These are phyloP conservation scores for Hypseocharis bilobata DNA, from an alignment of 441 rosid species.

Conservation along the genomic window DNA sequence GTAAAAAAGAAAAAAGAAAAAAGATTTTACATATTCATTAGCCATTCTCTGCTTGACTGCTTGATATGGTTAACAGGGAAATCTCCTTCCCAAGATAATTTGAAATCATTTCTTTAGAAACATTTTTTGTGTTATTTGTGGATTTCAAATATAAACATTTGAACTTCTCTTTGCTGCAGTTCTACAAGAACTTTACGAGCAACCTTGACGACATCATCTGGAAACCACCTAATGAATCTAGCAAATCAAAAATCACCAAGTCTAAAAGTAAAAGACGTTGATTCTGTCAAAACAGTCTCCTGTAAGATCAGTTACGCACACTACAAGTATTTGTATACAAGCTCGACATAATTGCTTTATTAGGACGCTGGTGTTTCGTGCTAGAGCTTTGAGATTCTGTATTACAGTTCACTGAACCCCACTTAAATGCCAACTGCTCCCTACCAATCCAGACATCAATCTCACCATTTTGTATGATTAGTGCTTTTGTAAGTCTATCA, in stretches of 20 bases:
- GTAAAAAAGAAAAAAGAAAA: no score
- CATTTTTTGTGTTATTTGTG: not conserved
- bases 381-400: not conserved
- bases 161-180: slow-evolving; percentile 37
- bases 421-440: not conserved
- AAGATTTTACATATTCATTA: not conserved
- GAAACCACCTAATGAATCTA: slow-evolving; percentile 62
- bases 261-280: slow-evolving; percentile 58
- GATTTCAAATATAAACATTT: not conserved
- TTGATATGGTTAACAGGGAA: not conserved
- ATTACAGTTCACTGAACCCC: not conserved
- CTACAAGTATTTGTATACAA: not conserved
- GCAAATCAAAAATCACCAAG: slow-evolving; percentile 45
- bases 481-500: no score
- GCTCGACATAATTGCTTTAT: not conserved
- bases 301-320: not conserved
- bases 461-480: not conserved
- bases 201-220: slow-evolving; percentile 86
- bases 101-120: not conserved
- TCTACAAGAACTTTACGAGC: slow-evolving; percentile 66
- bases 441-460: not conserved
- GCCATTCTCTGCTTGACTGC: not conserved
- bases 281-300: slow-evolving; percentile 14
- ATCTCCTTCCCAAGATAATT: not conserved
- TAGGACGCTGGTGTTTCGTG: not conserved